Base-by-base conservation (phyloP, 2,329 filamentous ascomycete genomes). In the Pseudodiploospora longispora region DNA sequence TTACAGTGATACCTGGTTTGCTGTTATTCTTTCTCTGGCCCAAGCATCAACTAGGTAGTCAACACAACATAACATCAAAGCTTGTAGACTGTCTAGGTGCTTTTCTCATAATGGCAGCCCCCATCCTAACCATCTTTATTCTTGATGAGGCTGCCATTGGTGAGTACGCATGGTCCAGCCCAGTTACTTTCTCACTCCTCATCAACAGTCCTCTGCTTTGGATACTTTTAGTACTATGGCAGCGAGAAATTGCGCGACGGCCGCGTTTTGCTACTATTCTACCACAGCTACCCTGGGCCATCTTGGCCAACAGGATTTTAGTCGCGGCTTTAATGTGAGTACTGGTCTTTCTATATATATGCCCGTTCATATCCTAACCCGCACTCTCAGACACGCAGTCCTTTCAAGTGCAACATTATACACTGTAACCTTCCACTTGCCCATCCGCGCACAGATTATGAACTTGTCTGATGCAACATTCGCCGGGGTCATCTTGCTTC, bases 21-120 rank as follows among this genome's bases (percentile, higher is more conserved):
- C 50, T 76, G 1, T 74, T 81, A 49, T 59, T 68, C 27, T 29
- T 71, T 1, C 59, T 67, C 3, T 81, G 76, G 76, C 76, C 78
- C 2, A 59, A 61, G 6, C n/a, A n/a, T n/a, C n/a, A n/a, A n/a
- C n/a, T n/a, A n/a, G n/a, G n/a, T n/a, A n/a, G n/a, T n/a, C n/a
- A n/a, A n/a, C n/a, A n/a, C n/a, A n/a, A n/a, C n/a, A n/a, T n/a
- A n/a, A n/a, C n/a, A n/a, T n/a, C n/a, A n/a, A n/a, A n/a, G n/a
- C n/a, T n/a, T n/a, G n/a, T n/a, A n/a, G n/a, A n/a, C n/a, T n/a
- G n/a, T n/a, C n/a, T n/a, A n/a, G n/a, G n/a, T n/a, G 32, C 32
- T 8, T 34, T 7, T 12, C 42, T 56, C 12, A 41, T 54, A 19
- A 33, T 55, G 27, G 42, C 39, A 5, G 50, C 42, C 12, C 52